Evolutionary conservation across 306 rosid species (phyloP), one percentile per base, ranked within the genome.

Genomic region (Dalbergia cochinchinensis): DNA sequence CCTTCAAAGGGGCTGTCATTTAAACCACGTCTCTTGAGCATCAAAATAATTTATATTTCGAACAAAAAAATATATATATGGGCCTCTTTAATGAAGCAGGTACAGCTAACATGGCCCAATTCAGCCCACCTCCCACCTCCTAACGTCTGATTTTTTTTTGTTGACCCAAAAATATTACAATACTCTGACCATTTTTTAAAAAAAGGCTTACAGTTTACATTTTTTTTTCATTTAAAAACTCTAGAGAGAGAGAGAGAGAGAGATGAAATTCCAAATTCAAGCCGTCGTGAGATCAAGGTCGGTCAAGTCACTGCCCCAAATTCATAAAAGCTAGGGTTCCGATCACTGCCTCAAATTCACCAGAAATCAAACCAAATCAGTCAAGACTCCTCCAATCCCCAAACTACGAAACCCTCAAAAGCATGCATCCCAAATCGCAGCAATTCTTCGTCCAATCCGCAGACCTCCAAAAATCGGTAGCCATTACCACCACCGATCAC

Each of bases 361-460:
- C 19, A 57, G 7, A 50, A 12, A 12, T 50, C 57, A 54, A 4
- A 12, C 13, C 57, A 54, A 50, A 35, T 50, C 18, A 35, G 61
- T 45, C 44, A 11, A 11, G 19, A n/a, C 7, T 8, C 33, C 41
- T 73, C 55, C 80, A 4, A 73, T 69, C 78, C 15, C 5, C 26
- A n/a, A 34, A 53, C 45, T 35, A 22, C 0, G 8, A 59, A 62
- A 66, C 84, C 80, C 66, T 64, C 54, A 69, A 34, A 35, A 35
- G 20, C 50, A 94, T 91, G 94, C 55, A 80, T 82, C 47, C 82
- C 8, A 83, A 85, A 48, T 14, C 77, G 9, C 65, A 55, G 63
- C 98, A 91, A 78, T 65, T 94, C 84, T 82, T 92, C n/a, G 73
- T 94, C 22, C 87, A 87, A 61, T 90, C 87, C 5, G 91, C 90